Evolutionary conservation across 2,329 filamentous ascomycete species (phyloP), one percentile per base, ranked within the genome.

Genomic region (Lachnellula hyalina): DNA sequence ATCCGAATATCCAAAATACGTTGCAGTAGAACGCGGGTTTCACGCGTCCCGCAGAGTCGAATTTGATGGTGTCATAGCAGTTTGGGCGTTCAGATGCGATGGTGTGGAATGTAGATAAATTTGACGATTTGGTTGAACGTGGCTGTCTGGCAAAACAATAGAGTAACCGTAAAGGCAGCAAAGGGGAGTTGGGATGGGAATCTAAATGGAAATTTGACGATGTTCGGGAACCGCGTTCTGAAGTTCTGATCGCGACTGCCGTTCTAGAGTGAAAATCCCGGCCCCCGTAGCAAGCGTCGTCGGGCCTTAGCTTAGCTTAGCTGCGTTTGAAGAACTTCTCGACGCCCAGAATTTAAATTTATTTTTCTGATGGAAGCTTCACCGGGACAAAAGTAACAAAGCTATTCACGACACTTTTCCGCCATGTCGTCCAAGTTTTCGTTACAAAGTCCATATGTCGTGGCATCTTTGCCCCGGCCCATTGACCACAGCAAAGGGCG

Each of bases 401-500:
- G 49, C 46, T 52, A 40, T 35, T 28, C 51, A 47, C 40, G 35
- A 59, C 51, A 53, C 25, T 42, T n/a, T 40, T 36, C 14, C 53
- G 60, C 41, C n/a, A 70, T 70, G 68, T 65, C 68, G 36, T 66
- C 67, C 45, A 79, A 80, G 60, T 82, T 84, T 64, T 79, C 80
- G 59, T 78, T 86, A 53, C 81, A 85, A 67, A 78, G 78, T 71
- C 83, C 84, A n/a, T 85, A 82, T 65, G 77, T 84, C 56, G 73
- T 87, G 59, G 80, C 82, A 35, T 73, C 80, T 8, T 72, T 87
- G 46, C 82, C 84, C 11, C 73, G 77, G 42, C 82, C 83, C 2
- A 74, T 85, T 49, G 80, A 83, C 59, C 74, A 72, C 53, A 74
- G 70, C 44, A 74, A 70, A 61, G 77, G 74, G 53, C 74, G 72